Percentiles rank a stretch among this genome's conserved stretches.
Conservation (phyloP, 441 rosid genomes). For the Jatropha multifida region DNA sequence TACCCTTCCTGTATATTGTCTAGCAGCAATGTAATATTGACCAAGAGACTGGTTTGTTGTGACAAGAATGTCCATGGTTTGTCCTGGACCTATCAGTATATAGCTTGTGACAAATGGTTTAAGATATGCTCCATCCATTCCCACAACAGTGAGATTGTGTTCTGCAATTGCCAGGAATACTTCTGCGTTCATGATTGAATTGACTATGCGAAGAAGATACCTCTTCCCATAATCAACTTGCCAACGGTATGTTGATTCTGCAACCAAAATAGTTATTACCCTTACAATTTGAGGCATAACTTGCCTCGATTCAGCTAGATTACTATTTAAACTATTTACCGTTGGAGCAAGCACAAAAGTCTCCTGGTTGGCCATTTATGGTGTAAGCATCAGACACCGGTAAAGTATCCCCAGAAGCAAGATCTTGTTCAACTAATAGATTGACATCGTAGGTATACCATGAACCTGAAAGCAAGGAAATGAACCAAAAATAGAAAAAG, state of each 20-base stretch:
- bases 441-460: slow-evolving; percentile 27
- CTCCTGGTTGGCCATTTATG: slow-evolving; percentile 37
- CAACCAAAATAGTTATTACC: neutral
- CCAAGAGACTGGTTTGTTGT: slow-evolving; percentile 23
- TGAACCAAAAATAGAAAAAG: too few species aligned
- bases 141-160: slow-evolving; percentile 34
- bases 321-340: neutral
- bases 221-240: slow-evolving; percentile 28
- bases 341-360: slow-evolving; percentile 29
- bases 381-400: slow-evolving; percentile 23
- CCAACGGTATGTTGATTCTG: slow-evolving; percentile 28
- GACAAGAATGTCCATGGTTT: slow-evolving; percentile 36
- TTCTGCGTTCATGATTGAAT: slow-evolving; percentile 28
- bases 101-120: slow-evolving; percentile 28
- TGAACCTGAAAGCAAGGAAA: slow-evolving; percentile 11
- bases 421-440: slow-evolving; percentile 9
- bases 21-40: slow-evolving; percentile 32
- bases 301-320: too few species aligned
- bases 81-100: slow-evolving; percentile 30
- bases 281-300: too few species aligned
- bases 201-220: slow-evolving; percentile 32
- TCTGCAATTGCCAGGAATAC: slow-evolving; percentile 28
- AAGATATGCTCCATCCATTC: slow-evolving; percentile 30
- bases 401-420: slow-evolving; percentile 6
- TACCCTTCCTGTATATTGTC: slow-evolving; percentile 12